Conservation (phyloP, 768 basidiomycete genomes). For the Auriscalpium microsporum region DNA sequence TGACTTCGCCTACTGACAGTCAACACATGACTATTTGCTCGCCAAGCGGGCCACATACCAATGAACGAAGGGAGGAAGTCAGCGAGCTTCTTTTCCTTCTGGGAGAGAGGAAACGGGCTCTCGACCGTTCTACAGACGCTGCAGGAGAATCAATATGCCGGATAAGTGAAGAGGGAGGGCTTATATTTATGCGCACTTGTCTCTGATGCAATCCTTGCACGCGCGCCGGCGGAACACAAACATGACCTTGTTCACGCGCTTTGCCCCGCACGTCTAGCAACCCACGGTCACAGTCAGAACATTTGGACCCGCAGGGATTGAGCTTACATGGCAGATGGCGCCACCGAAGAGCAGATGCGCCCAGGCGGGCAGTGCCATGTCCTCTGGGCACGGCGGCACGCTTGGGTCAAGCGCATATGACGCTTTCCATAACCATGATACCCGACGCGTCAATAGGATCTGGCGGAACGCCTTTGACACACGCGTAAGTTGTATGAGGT, state of each 20-base stretch:
- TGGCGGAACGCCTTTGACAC: conserved; percentile 22
- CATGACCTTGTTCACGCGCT: conserved; percentile 4
- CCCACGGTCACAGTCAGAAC: too few species aligned
- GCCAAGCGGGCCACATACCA: too few species aligned
- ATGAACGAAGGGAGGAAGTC: too few species aligned
- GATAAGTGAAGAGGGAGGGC: neutral
- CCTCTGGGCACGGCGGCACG: conserved; percentile 4
- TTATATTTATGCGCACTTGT: conserved; percentile 1
- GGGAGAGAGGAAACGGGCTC: neutral
- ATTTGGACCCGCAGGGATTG: too few species aligned
- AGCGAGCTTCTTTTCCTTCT: too few species aligned
- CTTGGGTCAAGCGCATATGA: neutral
- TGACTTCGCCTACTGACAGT: too few species aligned
- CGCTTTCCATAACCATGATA: conserved; percentile 21
- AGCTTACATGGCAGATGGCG: conserved; percentile 6
- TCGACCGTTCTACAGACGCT: neutral
- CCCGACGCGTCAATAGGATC: conserved; percentile 16
- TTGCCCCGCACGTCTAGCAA: conserved; percentile 7
- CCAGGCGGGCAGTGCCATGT: conserved; percentile 9
- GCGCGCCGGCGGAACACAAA: conserved; percentile 9
- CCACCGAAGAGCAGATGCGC: conserved; percentile 7
- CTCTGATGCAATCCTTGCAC: conserved; percentile 7
- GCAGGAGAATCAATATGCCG: neutral
- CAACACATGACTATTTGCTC: too few species aligned
- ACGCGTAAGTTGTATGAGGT: conserved; percentile 24